Base-by-base conservation (phyloP, 75 land plant species). In the Pinus albicaulis region DNA sequence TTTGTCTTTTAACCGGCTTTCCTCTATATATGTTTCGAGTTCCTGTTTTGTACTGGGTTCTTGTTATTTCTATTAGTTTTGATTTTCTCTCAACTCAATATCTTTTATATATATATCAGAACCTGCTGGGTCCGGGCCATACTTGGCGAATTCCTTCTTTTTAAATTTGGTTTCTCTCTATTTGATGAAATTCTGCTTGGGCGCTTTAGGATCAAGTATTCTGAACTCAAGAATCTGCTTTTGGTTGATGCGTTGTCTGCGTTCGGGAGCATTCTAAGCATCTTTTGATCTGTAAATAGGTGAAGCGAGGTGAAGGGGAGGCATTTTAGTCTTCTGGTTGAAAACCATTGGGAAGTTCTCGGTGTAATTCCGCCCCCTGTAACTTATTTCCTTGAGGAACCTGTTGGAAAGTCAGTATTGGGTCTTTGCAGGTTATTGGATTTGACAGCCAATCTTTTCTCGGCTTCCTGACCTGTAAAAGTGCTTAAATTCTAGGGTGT, bases 201-300 rank as follows among this genome's bases (percentile, higher is more conserved):
- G 68, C 20, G 34, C 68, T 64, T 64, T 64, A 17, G 68, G 68
- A 64, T 64, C 68, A 31, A 64, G 41, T 64, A 36, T 64, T 64
- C 31, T 62, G 31, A 63, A 34, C 20, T 64, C 68, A 64, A 36
- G 68, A 64, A 64, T 64, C 41, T 64, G 34, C 68, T 64, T 64
- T 64, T 64, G 68, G 41, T 34, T 64, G 68, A 34, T 64, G 17
- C 68, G n/a, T 48, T 10, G 12, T 48, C 11, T 48, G 53, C 34
- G 7, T 64, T 34, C 16, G 31, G 41, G 2, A 36, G 68, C 38
- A 34, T 64, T 19, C 41, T 64, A 36, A 34, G 68, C 41, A 17
- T 19, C 68, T 64, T 31, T 64, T 64, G 68, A 64, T 16, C 38
- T 31, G 68, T 34, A 64, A 64, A 64, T 36, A 24, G 68, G 36